Evolutionary conservation across 768 basidiomycete genomes (phyloP).

Genomic region (Leccinum barrowsii): DNA sequence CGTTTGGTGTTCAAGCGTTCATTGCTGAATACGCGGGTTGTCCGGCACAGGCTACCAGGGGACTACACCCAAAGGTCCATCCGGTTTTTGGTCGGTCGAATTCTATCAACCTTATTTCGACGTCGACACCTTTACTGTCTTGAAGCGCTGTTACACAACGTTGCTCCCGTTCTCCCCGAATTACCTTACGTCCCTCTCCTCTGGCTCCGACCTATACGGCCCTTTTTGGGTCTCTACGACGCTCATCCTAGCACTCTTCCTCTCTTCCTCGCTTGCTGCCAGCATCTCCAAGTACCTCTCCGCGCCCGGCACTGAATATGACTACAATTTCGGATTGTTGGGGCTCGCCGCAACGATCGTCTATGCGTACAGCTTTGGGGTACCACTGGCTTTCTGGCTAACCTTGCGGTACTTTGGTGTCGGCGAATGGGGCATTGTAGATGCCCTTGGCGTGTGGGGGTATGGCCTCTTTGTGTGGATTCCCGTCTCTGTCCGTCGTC

Average conservation of each 20-base stretch:
- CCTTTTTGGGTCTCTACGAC: slow-evolving; percentile 99
- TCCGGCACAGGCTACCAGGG: slow-evolving; percentile 51
- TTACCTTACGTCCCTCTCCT: slow-evolving; percentile 60
- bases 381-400: slow-evolving; percentile 83
- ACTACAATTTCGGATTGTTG: slow-evolving; percentile 84
- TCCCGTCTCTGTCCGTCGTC: slow-evolving; percentile 65
- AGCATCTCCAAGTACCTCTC: slow-evolving; percentile 88
- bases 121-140: slow-evolving; percentile 75
- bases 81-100: slow-evolving; percentile 77
- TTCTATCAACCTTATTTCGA: slow-evolving; percentile 90
- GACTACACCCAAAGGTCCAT: slow-evolving; percentile 40
- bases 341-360: slow-evolving; percentile 80
- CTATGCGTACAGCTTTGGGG: slow-evolving; percentile 80
- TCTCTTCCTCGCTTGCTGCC: slow-evolving; percentile 88
- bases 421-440: slow-evolving; percentile 85
- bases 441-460: slow-evolving; percentile 78
- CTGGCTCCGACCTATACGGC: slow-evolving; percentile 66
- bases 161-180: slow-evolving; percentile 68
- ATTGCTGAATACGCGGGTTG: neutral
- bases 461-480: slow-evolving; percentile 87
- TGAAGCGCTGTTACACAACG: slow-evolving; percentile 73
- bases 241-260: slow-evolving; percentile 87
- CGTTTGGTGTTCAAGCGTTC: neutral
- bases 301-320: slow-evolving; percentile 48
- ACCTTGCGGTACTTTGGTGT: slow-evolving; percentile 83